These are phyloP conservation scores for Chamaecyparis obtusa DNA, from an alignment of 75 land plant species.

Conservation along the genomic window DNA sequence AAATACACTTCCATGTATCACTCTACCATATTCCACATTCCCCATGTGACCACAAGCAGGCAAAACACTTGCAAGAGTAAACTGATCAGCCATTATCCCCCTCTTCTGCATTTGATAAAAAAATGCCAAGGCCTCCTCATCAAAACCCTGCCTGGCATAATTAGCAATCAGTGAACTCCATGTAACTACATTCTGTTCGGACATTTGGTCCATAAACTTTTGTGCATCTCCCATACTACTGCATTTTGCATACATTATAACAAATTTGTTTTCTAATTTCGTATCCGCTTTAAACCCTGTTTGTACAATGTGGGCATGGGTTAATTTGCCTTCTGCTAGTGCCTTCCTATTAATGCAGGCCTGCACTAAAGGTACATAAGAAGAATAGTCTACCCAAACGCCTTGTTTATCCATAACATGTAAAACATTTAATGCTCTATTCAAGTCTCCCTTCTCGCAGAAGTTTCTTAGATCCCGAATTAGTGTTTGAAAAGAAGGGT, in stretches of 20 bases:
- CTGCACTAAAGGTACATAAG: constrained; percentile 6
- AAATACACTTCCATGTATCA: constrained; percentile 11
- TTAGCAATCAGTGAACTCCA: constrained; percentile 71
- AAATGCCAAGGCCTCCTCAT: constrained; percentile 38
- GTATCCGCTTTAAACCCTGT: neutral
- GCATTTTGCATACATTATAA: constrained; percentile 62
- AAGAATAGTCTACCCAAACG: neutral
- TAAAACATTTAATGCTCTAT: neutral
- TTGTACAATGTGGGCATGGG: neutral
- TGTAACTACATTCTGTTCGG: constrained; percentile 39
- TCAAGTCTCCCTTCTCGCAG: neutral
- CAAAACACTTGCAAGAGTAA: constrained; percentile 19
- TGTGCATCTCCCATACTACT: constrained; percentile 42
- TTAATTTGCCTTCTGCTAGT: constrained; percentile 3
- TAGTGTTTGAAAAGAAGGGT: neutral
- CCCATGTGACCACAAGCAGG: constrained; percentile 17
- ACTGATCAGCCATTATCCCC: constrained; percentile 10
- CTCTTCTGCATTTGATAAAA: constrained; percentile 23
- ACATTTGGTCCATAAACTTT: constrained; percentile 45
- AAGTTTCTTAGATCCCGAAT: neutral
- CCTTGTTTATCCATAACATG: neutral
- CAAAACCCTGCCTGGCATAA: constrained; percentile 43
- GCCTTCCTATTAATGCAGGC: constrained; percentile 1
- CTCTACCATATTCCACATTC: constrained; percentile 9
- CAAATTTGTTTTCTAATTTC: constrained; percentile 12